Base-by-base conservation (phyloP, 129 eudicot genomes). In the Pittosporum tobira region DNA sequence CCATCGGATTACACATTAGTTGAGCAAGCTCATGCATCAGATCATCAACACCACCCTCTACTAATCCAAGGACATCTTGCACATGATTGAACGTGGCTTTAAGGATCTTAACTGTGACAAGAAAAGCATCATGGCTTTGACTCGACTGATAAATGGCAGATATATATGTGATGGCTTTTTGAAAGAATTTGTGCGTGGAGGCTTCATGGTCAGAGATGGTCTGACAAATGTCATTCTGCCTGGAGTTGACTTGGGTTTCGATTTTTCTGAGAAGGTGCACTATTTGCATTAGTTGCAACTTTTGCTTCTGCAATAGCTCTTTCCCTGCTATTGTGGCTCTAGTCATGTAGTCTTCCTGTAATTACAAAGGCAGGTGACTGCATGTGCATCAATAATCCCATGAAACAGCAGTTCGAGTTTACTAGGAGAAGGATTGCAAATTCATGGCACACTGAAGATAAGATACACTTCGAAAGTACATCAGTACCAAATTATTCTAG, bases 1-100 rank as follows among this genome's bases (percentile, higher is more conserved):
- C 75, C 91, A 87, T 77, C 16, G 88, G 95, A 60, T 64, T 60
- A 62, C 87, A 80, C 84, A 87, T 77, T 57, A 66, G 57, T 3
- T 70, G 76, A 30, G 85, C 76, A 45, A 87, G 69, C 5, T 65
- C 68, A 66, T 40, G 37, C n/a, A 74, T 48, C 55, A 87, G 57
- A 60, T 75, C 71, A 22, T 87, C 83, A 62, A 87, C 79, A 68
- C 84, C 88, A 29, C 57, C 72, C 73, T 87, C 91, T 14, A 82
- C 79, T 18, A 85, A 87, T 34, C 75, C 43, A 28, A 87, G 75
- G 40, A 80, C 74, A 24, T 48, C 57, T 61, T 51, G 67, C 29
- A 87, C 68, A n/a, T 64, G 71, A 64, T 67, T 48, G 50, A 73
- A 82, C 29, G 71, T 63, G 67, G 71, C 69, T 74, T 79, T 87